phyloP scores from a whole-genome alignment of 2,329 filamentous ascomycete species.

The Lachnellula arida region DNA sequence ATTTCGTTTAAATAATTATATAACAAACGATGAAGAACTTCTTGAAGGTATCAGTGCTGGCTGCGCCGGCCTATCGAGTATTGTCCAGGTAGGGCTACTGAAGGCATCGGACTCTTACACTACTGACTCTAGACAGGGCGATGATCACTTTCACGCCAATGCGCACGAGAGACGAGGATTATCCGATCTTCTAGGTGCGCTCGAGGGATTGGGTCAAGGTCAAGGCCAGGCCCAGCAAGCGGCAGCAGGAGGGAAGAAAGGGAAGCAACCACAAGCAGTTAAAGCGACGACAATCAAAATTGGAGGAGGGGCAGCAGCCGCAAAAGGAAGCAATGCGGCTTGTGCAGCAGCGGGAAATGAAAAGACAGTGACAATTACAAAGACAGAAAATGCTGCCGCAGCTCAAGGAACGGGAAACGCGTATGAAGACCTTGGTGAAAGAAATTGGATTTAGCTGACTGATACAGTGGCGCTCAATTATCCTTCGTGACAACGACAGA shows the following conservation, averaged over 20 bases:
- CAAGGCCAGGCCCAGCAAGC: neutral
- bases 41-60: slow-evolving; percentile 18
- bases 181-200: slow-evolving; percentile 20
- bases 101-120: neutral
- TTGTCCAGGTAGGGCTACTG: slow-evolving; percentile 20
- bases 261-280: neutral
- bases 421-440: neutral
- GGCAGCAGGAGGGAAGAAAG: neutral
- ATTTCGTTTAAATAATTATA: slow-evolving; percentile 3
- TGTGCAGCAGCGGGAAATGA: slow-evolving; percentile 1
- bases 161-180: slow-evolving; percentile 12
- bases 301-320: neutral
- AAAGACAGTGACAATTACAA: slow-evolving; percentile 33
- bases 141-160: slow-evolving; percentile 7
- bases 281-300: neutral
- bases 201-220: slow-evolving; percentile 12
- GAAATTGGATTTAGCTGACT: slow-evolving; percentile 4
- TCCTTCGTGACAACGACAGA: slow-evolving; percentile 37
- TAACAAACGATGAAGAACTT: slow-evolving; percentile 22
- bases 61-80: slow-evolving; percentile 15
- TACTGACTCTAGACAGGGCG: slow-evolving; percentile 13
- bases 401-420: slow-evolving; percentile 14
- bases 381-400: slow-evolving; percentile 20
- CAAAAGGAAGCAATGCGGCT: neutral
- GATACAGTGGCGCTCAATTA: slow-evolving; percentile 24